These are phyloP conservation scores for Carnegiea gigantea DNA, from an alignment of 179 eudicot genomes.

Conservation along the genomic window DNA sequence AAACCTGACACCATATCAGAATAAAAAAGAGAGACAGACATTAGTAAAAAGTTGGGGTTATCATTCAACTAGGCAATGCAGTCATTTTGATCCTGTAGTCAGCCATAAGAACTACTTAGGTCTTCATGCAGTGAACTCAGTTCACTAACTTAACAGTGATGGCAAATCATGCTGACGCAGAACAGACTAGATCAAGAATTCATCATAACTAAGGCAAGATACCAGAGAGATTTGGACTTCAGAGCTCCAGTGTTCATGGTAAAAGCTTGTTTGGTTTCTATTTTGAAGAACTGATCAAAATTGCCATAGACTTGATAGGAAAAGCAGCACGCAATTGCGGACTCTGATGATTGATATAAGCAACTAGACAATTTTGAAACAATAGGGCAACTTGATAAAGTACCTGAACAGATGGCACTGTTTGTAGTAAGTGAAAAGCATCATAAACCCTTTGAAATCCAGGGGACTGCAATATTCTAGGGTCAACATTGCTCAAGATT, in stretches of 20 bases:
- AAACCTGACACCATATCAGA: neutral
- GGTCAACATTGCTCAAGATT: constrained; percentile 11
- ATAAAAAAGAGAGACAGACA: no score
- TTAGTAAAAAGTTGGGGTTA: no score
- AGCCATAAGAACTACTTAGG: no score
- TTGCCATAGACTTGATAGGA: neutral
- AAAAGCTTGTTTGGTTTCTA: no score
- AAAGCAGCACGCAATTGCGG: neutral
- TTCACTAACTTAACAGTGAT: no score
- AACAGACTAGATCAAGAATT: neutral
- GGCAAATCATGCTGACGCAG: neutral
- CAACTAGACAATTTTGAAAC: neutral
- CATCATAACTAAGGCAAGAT: no score
- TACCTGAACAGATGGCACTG: constrained; percentile 41
- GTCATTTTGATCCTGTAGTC: no score
- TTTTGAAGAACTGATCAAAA: neutral
- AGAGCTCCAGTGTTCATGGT: no score
- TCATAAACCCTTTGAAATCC: constrained; percentile 36
- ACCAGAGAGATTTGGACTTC: no score
- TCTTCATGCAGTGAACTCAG: no score
- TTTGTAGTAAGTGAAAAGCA: constrained; percentile 37
- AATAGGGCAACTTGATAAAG: neutral
- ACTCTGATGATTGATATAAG: neutral
- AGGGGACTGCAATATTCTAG: constrained; percentile 23
- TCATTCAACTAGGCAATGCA: no score